Evolutionary conservation across 2,329 filamentous ascomycete species (phyloP), one percentile per base, ranked within the genome.

Genomic region (Aspergillus fischeri): DNA sequence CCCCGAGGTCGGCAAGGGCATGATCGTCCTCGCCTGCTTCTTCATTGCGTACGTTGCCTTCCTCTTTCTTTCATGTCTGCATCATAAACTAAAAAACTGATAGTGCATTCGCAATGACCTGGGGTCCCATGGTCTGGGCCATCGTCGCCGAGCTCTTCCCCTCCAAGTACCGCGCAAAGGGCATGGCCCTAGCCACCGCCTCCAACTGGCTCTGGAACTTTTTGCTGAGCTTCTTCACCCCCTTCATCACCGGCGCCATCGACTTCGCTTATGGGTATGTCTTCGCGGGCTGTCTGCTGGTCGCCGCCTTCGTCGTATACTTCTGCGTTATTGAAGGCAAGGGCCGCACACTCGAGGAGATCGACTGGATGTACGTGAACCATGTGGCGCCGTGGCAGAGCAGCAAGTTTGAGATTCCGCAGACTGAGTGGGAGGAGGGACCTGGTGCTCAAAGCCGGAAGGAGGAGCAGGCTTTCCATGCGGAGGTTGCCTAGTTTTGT

Each of bases 181-280:
- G 85, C 47, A 90, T 91, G 82, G 89, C 88, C 1, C 77, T 92
- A 7, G 87, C 88, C 10, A 91, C 88, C 3, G 84, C 88, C 0
- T 85, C 87, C 5, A 92, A 92, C 73, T 92, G 89, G 89, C 67
- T 75, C 8, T 89, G 86, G 85, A 88, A 90, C 68, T 91, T 91
- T 70, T 72, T 88, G 60, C 76, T 89, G 56, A 82, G 83, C 0
- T 92, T 92, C 78, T 91, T 91, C 77, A 91, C 89, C 0, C 87
- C 88, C 0, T 91, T 91, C 70, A 91, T 92, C 69, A 89, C 86
- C 0, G 76, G 79, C 0, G 82, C 83, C 3, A 92, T 92, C 55
- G 83, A 88, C 63, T 92, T 88, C 73, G 80, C 80, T 1, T 90
- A 90, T 65, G 89, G 89, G 1, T 90, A 91, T 61, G 85, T 92